A percentile compares a stretch with the other conserved stretches of the same genome.
Evolutionary conservation across 441 rosid genomes (phyloP).

Genomic region (Mallotus repandus): DNA sequence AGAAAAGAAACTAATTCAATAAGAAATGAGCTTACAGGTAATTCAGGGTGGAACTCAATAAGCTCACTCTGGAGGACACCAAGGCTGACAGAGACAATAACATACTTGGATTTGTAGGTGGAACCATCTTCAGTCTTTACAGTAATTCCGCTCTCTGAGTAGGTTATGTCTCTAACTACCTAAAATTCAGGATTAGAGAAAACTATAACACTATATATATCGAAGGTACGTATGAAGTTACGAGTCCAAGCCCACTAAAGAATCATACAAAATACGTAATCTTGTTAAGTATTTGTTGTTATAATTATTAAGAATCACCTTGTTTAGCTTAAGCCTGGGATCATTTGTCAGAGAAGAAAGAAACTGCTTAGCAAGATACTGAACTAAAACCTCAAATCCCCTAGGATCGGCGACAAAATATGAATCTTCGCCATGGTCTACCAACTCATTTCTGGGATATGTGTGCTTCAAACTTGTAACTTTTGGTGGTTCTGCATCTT

Average conservation of each 20-base stretch:
- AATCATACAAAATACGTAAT: too few species aligned
- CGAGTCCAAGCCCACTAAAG: too few species aligned
- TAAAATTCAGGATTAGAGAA: not conserved
- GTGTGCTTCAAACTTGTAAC: conserved; percentile 32
- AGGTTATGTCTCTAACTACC: conserved; percentile 32
- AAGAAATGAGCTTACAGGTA: conserved; percentile 27
- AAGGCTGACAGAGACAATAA: conserved; percentile 37
- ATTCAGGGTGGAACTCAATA: conserved; percentile 31
- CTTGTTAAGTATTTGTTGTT: not conserved
- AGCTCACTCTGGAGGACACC: conserved; percentile 40
- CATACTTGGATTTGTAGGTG: conserved; percentile 27
- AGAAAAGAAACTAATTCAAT: too few species aligned
- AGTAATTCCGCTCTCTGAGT: conserved; percentile 28
- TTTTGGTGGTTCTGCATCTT: conserved; percentile 37
- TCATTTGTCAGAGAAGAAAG: conserved; percentile 23
- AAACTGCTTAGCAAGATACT: conserved; percentile 30
- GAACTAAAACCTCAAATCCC: conserved; percentile 32
- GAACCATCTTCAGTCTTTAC: conserved; percentile 38
- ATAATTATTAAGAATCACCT: conserved; percentile 11
- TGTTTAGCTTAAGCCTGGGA: conserved; percentile 34
- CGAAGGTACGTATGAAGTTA: too few species aligned
- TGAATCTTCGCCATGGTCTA: conserved; percentile 27
- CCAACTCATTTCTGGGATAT: conserved; percentile 27
- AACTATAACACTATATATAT: not conserved
- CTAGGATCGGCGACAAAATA: conserved; percentile 36